Percentiles rank a stretch among this genome's conserved stretches.
Evolutionary conservation across 768 basidiomycete genomes (phyloP).

Genomic region (Kwoniella sp.): DNA sequence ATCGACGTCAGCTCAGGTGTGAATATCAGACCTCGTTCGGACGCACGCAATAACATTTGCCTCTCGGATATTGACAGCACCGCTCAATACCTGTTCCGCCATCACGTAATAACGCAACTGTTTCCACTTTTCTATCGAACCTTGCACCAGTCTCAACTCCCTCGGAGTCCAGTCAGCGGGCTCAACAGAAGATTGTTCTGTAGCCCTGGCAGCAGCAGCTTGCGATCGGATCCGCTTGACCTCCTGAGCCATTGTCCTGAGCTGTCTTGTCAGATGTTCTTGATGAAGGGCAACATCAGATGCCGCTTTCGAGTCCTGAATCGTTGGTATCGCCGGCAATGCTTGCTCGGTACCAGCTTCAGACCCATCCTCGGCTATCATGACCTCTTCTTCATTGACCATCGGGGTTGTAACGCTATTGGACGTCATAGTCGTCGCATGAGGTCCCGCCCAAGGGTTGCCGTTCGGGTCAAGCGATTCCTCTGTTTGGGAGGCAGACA

Average conservation of each 20-base stretch:
- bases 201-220: constrained; percentile 36
- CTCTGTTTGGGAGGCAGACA: constrained; percentile 36
- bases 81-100: constrained; percentile 83
- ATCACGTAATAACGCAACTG: constrained; percentile 82
- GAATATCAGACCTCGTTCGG: not conserved
- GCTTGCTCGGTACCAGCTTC: constrained; percentile 20
- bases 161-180: constrained; percentile 78
- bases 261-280: constrained; percentile 84
- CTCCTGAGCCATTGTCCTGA: constrained; percentile 74
- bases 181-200: constrained; percentile 70
- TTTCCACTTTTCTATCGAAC: constrained; percentile 82
- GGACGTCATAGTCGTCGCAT: constrained; percentile 35
- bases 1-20: not conserved
- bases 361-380: constrained; percentile 19
- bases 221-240: constrained; percentile 72
- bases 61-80: constrained; percentile 85
- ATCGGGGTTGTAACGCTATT: constrained; percentile 38
- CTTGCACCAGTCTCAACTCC: constrained; percentile 78
- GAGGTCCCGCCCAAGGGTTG: constrained; percentile 40
- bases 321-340: not conserved
- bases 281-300: constrained; percentile 34
- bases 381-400: constrained; percentile 7
- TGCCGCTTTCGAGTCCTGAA: not conserved
- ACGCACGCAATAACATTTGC: constrained; percentile 73
- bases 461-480: constrained; percentile 35